phyloP scores from a whole-genome alignment of 2,329 filamentous ascomycete species.

The Ophiostoma sp. region DNA sequence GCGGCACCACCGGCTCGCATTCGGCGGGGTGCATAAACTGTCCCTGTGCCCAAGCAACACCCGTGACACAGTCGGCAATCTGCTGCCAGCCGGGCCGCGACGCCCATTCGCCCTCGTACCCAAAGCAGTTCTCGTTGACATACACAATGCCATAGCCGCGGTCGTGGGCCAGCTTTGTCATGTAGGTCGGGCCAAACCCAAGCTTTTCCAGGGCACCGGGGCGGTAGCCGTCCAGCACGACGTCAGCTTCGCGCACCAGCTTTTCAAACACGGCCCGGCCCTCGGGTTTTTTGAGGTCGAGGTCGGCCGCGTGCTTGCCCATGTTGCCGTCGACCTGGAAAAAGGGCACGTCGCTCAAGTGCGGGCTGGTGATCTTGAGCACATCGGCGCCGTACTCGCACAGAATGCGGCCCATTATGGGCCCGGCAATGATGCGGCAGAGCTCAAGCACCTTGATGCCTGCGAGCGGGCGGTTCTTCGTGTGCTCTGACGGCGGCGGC shows the following conservation, averaged over 20 bases:
- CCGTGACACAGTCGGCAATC: conserved; percentile 50
- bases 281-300: conserved; percentile 44
- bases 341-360: conserved; percentile 39
- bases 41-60: conserved; percentile 58
- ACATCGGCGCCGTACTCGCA: conserved; percentile 44
- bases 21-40: conserved; percentile 45
- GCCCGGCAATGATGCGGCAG: conserved; percentile 44
- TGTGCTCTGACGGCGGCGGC: conserved; percentile 28
- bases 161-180: conserved; percentile 37
- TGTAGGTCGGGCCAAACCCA: conserved; percentile 39
- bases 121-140: conserved; percentile 50
- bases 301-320: conserved; percentile 42
- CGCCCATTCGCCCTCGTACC: conserved; percentile 48
- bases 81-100: conserved; percentile 48
- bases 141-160: conserved; percentile 43
- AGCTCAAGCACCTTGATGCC: conserved; percentile 48
- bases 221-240: conserved; percentile 51
- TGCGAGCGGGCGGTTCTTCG: conserved; percentile 34
- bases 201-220: conserved; percentile 39
- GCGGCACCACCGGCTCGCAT: conserved; percentile 59
- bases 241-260: conserved; percentile 44
- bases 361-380: conserved; percentile 40
- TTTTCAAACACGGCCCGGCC: conserved; percentile 49
- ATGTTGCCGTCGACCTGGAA: conserved; percentile 41
- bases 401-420: conserved; percentile 40